Percentiles rank a stretch among this genome's conserved stretches.
phyloP scores from a whole-genome alignment of 495 filamentous ascomycete genomes.

The Elaphomyces granulatus region DNA sequence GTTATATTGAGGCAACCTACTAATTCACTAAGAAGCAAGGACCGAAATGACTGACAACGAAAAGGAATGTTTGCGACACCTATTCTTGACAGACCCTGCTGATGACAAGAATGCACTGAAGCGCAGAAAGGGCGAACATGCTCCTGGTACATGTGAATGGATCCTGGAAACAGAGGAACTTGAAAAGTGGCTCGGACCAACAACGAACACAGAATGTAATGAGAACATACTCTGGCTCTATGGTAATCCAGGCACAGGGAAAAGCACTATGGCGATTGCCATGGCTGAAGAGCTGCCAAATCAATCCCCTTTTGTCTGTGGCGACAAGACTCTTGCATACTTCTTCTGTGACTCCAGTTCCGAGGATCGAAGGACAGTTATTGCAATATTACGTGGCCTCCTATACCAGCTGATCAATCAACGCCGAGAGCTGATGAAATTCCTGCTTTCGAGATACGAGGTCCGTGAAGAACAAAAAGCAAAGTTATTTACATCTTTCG shows the following conservation, averaged over 20 bases:
- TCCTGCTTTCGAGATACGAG: conserved; percentile 12
- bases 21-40: too few species aligned
- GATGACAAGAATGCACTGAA: conserved; percentile 11
- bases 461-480: conserved; percentile 11
- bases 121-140: conserved; percentile 10
- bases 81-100: conserved; percentile 10
- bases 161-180: conserved; percentile 13
- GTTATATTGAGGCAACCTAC: too few species aligned
- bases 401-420: conserved; percentile 15
- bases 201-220: background rate
- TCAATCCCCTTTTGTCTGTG: conserved; percentile 2
- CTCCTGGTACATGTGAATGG: conserved; percentile 17
- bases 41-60: too few species aligned
- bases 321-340: conserved; percentile 11
- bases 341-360: conserved; percentile 19
- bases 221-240: conserved; percentile 12
- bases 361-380: conserved; percentile 7
- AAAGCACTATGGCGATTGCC: conserved; percentile 15
- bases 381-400: conserved; percentile 13
- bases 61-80: conserved; percentile 4
- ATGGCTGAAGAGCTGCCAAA: conserved; percentile 12
- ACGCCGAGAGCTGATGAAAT: conserved; percentile 7
- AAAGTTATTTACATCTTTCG: conserved; percentile 17
- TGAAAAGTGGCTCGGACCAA: conserved; percentile 5
- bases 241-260: conserved; percentile 17